Base-by-base conservation (phyloP, 805 yeast species). In the Candida anglica region DNA sequence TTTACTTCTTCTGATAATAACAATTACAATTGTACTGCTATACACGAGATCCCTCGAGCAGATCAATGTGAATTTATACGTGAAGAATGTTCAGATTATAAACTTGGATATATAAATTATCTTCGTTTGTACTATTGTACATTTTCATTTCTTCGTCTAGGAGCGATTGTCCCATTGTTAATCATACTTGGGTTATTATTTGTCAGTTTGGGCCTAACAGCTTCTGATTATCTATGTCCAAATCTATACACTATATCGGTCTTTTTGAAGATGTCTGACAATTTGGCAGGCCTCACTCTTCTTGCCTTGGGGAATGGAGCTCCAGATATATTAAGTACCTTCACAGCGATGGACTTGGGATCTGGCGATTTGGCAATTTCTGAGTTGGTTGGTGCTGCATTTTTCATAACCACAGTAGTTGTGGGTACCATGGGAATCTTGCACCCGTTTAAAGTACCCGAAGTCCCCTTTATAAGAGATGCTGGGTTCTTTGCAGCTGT, bases 221-320 rank as follows among this genome's bases (percentile, higher is more conserved):
- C 97, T 0, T 81, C 91, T 3, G 88, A 84, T 52, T 86, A 71
- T 48, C 58, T 91, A 29, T 81, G 94, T 27, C 95, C 96, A 1
- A 87, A 86, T 42, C 57, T 89, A 19, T 73, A 79, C 29, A 67
- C 77, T 14, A 69, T 89, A 11, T 79, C 96, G 0, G 64, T 66
- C 10, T 53, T 71, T 11, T 57, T 87, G 7, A 71, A 76, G 6
- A 58, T 91, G 32, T 76, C 89, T 13, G 93, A 86, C 39, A 77
- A 84, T 38, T 60, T 89, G 14, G 79, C 93, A 9, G 98, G 98
- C 0, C 71, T 91, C 43, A 89, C 97, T 0, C 61, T 91, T 15
- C 63, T 93, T 33, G 95, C 98, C 0, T 69, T 91, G 40, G 98
- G 97, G 0, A 91, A 91, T 58, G 95, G 96, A 3, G 72, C 94